phyloP scores from a whole-genome alignment of 192 early-diverging fungal genomes.

The Backusella westeae region DNA sequence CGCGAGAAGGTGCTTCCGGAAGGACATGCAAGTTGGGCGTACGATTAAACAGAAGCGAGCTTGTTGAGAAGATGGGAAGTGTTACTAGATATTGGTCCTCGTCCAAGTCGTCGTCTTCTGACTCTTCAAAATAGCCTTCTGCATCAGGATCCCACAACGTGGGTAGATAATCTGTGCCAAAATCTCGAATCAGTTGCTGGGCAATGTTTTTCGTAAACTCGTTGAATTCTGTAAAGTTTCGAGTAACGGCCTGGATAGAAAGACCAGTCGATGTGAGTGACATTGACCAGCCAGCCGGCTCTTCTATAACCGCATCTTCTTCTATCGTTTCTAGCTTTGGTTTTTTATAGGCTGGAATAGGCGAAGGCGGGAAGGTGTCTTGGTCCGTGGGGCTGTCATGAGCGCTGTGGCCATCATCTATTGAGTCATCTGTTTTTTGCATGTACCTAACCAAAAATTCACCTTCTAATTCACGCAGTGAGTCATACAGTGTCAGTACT shows the following conservation, averaged over 20 bases:
- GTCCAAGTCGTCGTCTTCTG: slow-evolving; percentile 28
- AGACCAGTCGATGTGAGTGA: slow-evolving; percentile 15
- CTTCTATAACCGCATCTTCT: neutral
- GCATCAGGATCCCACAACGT: slow-evolving; percentile 6
- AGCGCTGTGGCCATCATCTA: neutral
- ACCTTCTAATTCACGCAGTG: slow-evolving; percentile 29
- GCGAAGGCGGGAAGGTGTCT: neutral
- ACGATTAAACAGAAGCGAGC: neutral
- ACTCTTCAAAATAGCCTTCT: slow-evolving; percentile 19
- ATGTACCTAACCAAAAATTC: slow-evolving; percentile 31
- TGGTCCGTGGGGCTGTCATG: neutral
- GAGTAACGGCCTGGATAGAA: slow-evolving; percentile 19
- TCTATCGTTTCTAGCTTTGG: neutral
- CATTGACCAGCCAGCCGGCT: slow-evolving; percentile 23
- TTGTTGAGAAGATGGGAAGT: slow-evolving; percentile 23
- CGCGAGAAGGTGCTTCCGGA: neutral
- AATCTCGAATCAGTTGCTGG: slow-evolving; percentile 21
- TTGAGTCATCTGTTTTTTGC: slow-evolving; percentile 17
- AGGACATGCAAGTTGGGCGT: neutral
- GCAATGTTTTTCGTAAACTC: slow-evolving; percentile 13
- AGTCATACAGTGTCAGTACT: slow-evolving; percentile 32
- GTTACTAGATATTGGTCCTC: slow-evolving; percentile 35
- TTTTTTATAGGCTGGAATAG: neutral
- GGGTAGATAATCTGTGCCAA: slow-evolving; percentile 16
- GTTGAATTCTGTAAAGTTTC: slow-evolving; percentile 20